Evolutionary conservation across 176 grass and related monocot genomes (phyloP), one percentile per base, ranked within the genome.

Genomic region (Rhynchospora pubera): DNA sequence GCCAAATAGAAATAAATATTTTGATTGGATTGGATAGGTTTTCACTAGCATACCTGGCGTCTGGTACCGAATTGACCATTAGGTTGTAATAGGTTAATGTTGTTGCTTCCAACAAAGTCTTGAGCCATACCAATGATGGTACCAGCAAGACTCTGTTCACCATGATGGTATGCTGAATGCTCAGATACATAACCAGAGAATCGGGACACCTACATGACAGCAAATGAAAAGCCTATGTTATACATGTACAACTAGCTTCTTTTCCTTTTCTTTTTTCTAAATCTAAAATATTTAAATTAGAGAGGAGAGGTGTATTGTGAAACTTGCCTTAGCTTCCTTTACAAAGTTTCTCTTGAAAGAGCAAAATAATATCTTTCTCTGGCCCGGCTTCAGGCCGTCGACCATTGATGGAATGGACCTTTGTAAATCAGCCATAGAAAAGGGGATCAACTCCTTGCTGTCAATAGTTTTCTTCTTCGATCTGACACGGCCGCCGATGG

Each of bases 61-160:
- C 96, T 87, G 57, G 92, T 99, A 5, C 92, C 96, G 12, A 99
- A 99, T 72, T 99, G 96, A 22, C 95, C 96, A 62, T 65, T 58
- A 52, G 92, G 92, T n/a, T 42, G 61, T 73, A 99, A 77, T 13
- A 99, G 89, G 55, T 90, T 93, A 21, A 99, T 89, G 23, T 99
- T 95, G 84, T 99, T 99, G 85, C 89, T 93, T 26, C 96, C 92
- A 45, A 95, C 96, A 83, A 95, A 99, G 77, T 85, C 83, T 88
- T 99, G 96, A 81, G 96, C 96, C 96, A 99, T 99, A 84, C 92
- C 92, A 88, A 94, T 14, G 32, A 95, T 95, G 4, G 96, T 99
- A 44, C 90, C 84, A 53, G 85, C 87, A 51, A 99, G 81, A 84
- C 89, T 93, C 79, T 94, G 92, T 48, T 99, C 34, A 39, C 87